Base-by-base conservation (phyloP, 2,329 filamentous ascomycete genomes). In the Hymenoscyphus linearis region DNA sequence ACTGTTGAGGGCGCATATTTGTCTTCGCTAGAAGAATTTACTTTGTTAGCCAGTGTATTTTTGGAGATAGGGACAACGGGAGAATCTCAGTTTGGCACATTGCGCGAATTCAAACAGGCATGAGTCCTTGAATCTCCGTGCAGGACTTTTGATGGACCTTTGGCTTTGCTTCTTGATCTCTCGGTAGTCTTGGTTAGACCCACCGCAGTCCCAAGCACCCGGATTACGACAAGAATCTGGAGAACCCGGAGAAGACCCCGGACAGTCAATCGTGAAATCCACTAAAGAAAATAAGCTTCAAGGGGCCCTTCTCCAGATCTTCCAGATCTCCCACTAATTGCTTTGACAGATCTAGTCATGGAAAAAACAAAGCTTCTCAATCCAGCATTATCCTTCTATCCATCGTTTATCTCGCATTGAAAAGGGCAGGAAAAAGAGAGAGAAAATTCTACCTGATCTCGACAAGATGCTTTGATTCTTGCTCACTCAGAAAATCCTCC, bases 1-100 rank as follows among this genome's bases (percentile, higher is more conserved):
- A 85, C 74, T 5, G 82, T 85, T 0, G 81, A 82, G 26, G 79
- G 78, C 6, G 74, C 73, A 71, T 82, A 86, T 64, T 80, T 80
- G 22, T 75, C 73, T 60, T 77, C 70, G 59, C 78, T 80, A 22
- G 44, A 50, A 25, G n/a, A 12, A 22, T 50, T 50, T 10, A 25
- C 44, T 13, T 50, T n/a, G 44, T 50, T 25, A 50, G 44, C 44
- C 18, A 22, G 13, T 50, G 44, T 18, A 50, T 22, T 12, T 50
- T 50, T 18, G 44, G 22, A 50, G 18, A 9, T 10, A 22, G 3
- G 44, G 44, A 14, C 18, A 25, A 50, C 2, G 18, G 25, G 44
- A 50, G 13, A 25, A 22, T n/a, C 4, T 31, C 31, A 5, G 31
- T 31, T 31, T 50, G n/a, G 44, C 18, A 22, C 22, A n/a, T 25